A percentile compares a stretch with the other conserved stretches of the same genome.
phyloP scores from a whole-genome alignment of 192 early-diverging fungal species.

The Rhizophlyctis rosea region DNA sequence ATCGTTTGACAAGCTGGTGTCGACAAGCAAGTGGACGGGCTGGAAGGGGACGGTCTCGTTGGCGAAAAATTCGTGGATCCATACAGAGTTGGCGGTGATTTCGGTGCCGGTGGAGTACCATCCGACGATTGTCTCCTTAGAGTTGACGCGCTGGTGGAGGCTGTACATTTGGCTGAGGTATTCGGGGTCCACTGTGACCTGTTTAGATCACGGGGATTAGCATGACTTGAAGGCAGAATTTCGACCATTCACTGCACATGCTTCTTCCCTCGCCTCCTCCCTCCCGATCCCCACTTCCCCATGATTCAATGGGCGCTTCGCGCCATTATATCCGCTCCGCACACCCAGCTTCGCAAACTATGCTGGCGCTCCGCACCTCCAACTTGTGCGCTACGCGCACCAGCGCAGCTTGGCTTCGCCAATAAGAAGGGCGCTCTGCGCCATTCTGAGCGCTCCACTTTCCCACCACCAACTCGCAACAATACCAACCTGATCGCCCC shows the following conservation, averaged over 20 bases:
- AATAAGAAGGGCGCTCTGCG: too few relatives aligned
- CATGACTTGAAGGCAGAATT: background rate
- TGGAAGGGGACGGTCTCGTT: slow-evolving; percentile 71
- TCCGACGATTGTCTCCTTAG: slow-evolving; percentile 87
- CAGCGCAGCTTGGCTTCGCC: too few relatives aligned
- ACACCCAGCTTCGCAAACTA: too few relatives aligned
- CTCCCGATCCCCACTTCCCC: too few relatives aligned
- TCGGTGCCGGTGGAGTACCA: slow-evolving; percentile 85
- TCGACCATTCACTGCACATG: too few relatives aligned
- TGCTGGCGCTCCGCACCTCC: too few relatives aligned
- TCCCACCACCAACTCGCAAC: too few relatives aligned
- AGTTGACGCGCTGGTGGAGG: slow-evolving; percentile 84
- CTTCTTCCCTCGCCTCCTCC: too few relatives aligned
- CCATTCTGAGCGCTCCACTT: too few relatives aligned
- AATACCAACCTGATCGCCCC: slow-evolving; percentile 65
- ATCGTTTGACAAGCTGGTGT: slow-evolving; percentile 57
- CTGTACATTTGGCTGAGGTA: slow-evolving; percentile 82
- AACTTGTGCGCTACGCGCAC: too few relatives aligned
- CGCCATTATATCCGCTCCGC: too few relatives aligned
- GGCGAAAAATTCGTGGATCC: slow-evolving; percentile 52
- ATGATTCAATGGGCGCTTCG: too few relatives aligned
- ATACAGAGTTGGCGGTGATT: slow-evolving; percentile 35
- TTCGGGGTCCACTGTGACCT: slow-evolving; percentile 86
- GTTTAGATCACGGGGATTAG: background rate
- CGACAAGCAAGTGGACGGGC: slow-evolving; percentile 85